These are phyloP conservation scores for Trichosporon sp. DNA, from an alignment of 1,284 basidiomycete genomes.

Conservation along the genomic window DNA sequence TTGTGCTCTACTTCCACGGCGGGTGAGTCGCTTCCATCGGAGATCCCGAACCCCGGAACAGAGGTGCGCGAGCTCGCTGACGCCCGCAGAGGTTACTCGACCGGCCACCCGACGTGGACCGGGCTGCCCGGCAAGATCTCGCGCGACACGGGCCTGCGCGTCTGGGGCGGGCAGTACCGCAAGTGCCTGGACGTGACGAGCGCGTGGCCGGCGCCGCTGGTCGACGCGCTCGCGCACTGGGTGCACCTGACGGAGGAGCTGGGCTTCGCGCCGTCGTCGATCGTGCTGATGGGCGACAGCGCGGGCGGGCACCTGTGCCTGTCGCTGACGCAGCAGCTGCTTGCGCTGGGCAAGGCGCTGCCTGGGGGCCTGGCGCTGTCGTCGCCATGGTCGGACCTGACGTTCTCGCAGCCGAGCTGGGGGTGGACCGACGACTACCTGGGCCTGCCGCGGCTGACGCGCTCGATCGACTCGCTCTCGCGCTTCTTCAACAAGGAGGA, in stretches of 20 bases:
- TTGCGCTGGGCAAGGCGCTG: constrained; percentile 22
- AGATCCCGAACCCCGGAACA: neutral
- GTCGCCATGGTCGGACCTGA: constrained; percentile 59
- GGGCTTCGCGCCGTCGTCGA: constrained; percentile 13
- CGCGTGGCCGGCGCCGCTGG: constrained; percentile 20
- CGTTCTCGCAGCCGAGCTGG: constrained; percentile 20
- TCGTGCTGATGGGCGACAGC: constrained; percentile 20
- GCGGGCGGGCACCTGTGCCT: constrained; percentile 20
- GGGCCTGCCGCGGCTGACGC: constrained; percentile 1
- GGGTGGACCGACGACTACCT: constrained; percentile 18
- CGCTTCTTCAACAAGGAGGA: constrained; percentile 19
- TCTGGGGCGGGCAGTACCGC: constrained; percentile 19
- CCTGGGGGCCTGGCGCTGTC: constrained; percentile 56
- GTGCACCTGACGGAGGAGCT: constrained; percentile 12
- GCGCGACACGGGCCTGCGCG: constrained; percentile 10
- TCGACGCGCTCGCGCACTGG: constrained; percentile 23
- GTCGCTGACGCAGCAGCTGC: constrained; percentile 14
- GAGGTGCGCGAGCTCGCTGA: neutral
- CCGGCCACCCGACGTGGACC: constrained; percentile 19
- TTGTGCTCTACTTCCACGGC: constrained; percentile 29
- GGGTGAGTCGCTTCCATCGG: constrained; percentile 10
- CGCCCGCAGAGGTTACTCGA: constrained; percentile 21
- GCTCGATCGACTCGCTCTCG: constrained; percentile 14
- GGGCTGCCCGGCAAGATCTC: constrained; percentile 14
- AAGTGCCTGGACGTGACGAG: constrained; percentile 10